phyloP scores from a whole-genome alignment of 1,284 basidiomycete genomes.

The Volvariella surrecta region DNA sequence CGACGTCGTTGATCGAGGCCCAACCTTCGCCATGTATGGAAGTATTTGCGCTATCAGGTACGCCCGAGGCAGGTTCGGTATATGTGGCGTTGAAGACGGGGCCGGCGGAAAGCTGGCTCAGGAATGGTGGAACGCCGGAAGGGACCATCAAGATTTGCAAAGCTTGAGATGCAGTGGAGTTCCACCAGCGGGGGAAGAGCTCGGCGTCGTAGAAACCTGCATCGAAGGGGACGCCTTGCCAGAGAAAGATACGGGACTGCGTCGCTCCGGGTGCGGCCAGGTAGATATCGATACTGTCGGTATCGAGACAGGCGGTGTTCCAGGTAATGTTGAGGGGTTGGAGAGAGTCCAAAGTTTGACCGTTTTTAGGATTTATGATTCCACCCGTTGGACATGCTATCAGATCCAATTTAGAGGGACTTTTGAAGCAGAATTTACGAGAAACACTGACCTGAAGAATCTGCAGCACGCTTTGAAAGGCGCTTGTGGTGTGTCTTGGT shows the following conservation, averaged over 20 bases:
- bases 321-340: constrained; percentile 59
- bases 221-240: constrained; percentile 48
- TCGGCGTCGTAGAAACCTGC: constrained; percentile 45
- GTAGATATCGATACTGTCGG: constrained; percentile 59
- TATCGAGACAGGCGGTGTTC: constrained; percentile 53
- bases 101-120: constrained; percentile 52
- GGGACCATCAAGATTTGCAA: constrained; percentile 67
- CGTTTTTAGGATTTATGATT: constrained; percentile 51
- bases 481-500: too few species aligned
- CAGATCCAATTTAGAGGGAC: too few species aligned
- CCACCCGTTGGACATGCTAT: constrained; percentile 46
- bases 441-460: too few species aligned
- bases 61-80: constrained; percentile 33
- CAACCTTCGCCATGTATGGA: constrained; percentile 24
- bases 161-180: constrained; percentile 40
- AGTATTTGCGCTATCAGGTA: constrained; percentile 30
- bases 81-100: constrained; percentile 70
- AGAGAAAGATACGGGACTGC: constrained; percentile 51
- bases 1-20: constrained; percentile 26
- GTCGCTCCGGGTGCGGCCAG: constrained; percentile 49
- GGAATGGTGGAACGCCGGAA: constrained; percentile 43
- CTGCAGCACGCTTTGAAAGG: background rate
- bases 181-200: constrained; percentile 75
- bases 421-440: too few species aligned
- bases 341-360: constrained; percentile 43